Evolutionary conservation across 495 filamentous ascomycete genomes (phyloP), one percentile per base, ranked within the genome.

Genomic region (Tuber magnatum): DNA sequence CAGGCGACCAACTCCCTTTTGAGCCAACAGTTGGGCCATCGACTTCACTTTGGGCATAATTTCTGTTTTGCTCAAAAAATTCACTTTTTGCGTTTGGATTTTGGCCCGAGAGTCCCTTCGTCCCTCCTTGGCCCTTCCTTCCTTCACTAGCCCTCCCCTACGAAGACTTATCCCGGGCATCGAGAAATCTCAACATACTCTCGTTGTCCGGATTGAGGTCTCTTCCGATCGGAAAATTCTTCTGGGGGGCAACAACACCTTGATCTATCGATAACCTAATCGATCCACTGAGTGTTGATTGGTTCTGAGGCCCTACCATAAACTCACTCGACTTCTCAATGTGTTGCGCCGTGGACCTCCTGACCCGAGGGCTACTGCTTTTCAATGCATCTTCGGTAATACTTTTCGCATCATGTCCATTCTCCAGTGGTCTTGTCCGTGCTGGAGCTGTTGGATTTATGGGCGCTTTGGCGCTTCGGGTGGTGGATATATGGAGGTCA

Each of bases 281-380:
- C 56, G 28, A 35, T 65, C 35, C 14, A 4, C 12, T 18, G 56
- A 35, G 28, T 35, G 56, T 28, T 65, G 56, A 65, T 65, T 35
- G 56, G 56, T 35, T 65, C 28, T 65, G 28, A 65, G 18, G 18
- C 14, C 51, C 14, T 35, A 65, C 35, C 56, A 35, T 65, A 65
- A 65, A 35, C n/a, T 35, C 56, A 35, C 56, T 65, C 56, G 32
- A 28, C 28, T 65, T 65, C 28, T 79, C 76, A 73, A 79, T 79
- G 77, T 79, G 77, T 75, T 79, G 76, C 76, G 77, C 74, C 76
- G 76, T 68, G 42, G 77, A 75, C 76, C 77, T 79, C 77, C 72
- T 79, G 72, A 79, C 77, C 65, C 76, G 77, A 68, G 77, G 77
- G 77, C 75, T 79, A 73, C 77, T 79, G 44, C 73, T 79, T 32